phyloP scores from a whole-genome alignment of 768 basidiomycete species.

The Basidioascus undulatus region DNA sequence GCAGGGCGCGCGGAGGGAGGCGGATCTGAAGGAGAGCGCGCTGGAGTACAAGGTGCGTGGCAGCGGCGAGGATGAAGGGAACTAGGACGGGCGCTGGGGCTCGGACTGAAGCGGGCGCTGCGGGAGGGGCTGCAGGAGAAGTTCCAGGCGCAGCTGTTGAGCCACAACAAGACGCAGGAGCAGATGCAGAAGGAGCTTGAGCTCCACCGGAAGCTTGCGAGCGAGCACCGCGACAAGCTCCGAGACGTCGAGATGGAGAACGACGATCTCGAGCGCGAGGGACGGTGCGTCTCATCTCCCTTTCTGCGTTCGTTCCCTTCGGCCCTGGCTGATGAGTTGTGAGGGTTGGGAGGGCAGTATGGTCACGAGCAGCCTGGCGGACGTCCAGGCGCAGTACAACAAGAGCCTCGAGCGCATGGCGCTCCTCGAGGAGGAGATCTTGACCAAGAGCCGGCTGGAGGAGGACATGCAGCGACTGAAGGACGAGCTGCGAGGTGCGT shows the following conservation, averaged over 20 bases:
- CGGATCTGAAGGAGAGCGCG: conserved; percentile 47
- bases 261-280: conserved; percentile 86
- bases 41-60: conserved; percentile 66
- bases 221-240: conserved; percentile 43
- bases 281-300: conserved; percentile 29
- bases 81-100: no score
- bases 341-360: neutral
- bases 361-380: conserved; percentile 38
- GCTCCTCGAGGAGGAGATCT: conserved; percentile 76
- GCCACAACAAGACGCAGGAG: conserved; percentile 65
- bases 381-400: conserved; percentile 70
- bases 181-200: conserved; percentile 84
- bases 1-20: conserved; percentile 18
- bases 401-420: conserved; percentile 89
- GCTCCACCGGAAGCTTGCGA: conserved; percentile 47
- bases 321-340: neutral
- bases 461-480: conserved; percentile 74
- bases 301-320: neutral
- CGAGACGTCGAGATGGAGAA: conserved; percentile 91
- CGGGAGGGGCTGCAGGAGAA: no score
- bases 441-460: conserved; percentile 71
- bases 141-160: conserved; percentile 17
- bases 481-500: conserved; percentile 72
- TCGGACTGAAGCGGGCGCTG: no score
- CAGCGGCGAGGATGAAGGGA: no score